phyloP scores from a whole-genome alignment of 2,329 filamentous ascomycete genomes.

The Zymoseptoria brevis region DNA sequence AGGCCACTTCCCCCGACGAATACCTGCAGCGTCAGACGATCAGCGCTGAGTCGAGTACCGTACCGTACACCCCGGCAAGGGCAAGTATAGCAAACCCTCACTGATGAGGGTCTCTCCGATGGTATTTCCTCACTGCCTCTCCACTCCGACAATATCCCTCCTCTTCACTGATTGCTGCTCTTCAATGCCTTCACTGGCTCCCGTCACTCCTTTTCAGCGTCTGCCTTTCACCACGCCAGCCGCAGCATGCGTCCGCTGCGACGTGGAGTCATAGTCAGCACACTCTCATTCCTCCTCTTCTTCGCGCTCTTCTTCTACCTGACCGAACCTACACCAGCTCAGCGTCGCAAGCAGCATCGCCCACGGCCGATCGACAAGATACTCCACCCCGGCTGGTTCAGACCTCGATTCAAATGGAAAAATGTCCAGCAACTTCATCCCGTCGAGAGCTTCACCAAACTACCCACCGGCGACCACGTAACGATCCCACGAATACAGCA shows the following conservation, averaged over 20 bases:
- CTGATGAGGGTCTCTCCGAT: background rate
- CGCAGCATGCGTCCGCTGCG: background rate
- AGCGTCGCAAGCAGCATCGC: background rate
- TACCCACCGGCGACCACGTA: slow-evolving; percentile 64
- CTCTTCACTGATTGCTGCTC: background rate
- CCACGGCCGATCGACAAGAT: slow-evolving; percentile 13
- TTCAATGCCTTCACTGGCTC: background rate
- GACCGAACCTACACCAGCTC: background rate
- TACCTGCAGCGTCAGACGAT: background rate
- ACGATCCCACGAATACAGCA: slow-evolving; percentile 69
- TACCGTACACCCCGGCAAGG: background rate
- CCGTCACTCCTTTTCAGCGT: background rate
- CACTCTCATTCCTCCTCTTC: background rate
- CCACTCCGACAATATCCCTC: background rate
- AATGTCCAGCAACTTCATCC: slow-evolving; percentile 50
- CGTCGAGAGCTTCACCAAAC: slow-evolving; percentile 60
- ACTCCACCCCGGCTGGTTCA: slow-evolving; percentile 20
- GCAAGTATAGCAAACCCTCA: background rate
- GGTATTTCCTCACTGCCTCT: background rate
- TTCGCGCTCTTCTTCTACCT: slow-evolving; percentile 1
- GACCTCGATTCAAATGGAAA: slow-evolving; percentile 26
- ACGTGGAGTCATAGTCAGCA: background rate
- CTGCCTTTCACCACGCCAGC: background rate
- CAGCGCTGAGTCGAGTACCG: background rate
- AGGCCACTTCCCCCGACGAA: background rate